These are phyloP conservation scores for Physaria fendleri DNA, from an alignment of 345 rosid genomes.

Conservation along the genomic window DNA sequence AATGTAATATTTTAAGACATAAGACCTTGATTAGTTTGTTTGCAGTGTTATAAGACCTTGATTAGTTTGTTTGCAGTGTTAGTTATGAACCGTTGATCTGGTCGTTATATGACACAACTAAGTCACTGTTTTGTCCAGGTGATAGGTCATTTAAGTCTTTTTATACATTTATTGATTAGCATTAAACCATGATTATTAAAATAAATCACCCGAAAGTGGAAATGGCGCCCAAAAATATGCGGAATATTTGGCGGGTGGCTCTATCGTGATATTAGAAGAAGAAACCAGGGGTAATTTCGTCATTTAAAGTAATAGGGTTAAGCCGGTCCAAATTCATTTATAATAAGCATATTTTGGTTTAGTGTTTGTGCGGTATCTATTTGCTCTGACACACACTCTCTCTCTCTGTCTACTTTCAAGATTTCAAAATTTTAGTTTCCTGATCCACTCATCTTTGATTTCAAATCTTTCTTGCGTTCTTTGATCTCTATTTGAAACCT, in stretches of 20 bases:
- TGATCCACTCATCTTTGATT: not conserved
- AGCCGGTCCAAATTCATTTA: constrained; percentile 16
- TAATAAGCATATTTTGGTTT: constrained; percentile 22
- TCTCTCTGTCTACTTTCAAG: not conserved
- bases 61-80: too few relatives aligned
- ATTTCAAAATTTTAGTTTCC: not conserved
- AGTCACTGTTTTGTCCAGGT: not conserved
- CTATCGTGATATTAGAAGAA: not conserved
- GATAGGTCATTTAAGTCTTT: not conserved
- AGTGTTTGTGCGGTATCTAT: constrained; percentile 35
- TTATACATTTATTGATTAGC: not conserved
- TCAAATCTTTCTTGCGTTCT: not conserved
- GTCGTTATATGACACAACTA: not conserved
- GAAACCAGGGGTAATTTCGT: constrained; percentile 15
- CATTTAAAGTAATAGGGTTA: constrained; percentile 37
- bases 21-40: too few relatives aligned
- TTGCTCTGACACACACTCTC: constrained; percentile 24
- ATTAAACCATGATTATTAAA: not conserved
- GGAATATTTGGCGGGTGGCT: constrained; percentile 31
- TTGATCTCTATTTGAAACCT: not conserved
- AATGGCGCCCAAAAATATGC: constrained; percentile 19
- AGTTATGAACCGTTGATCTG: not conserved
- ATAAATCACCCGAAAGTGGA: not conserved
- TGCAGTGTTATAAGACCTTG: too few relatives aligned
- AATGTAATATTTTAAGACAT: not conserved